Evolutionary conservation across 2,329 filamentous ascomycete genomes (phyloP).

Genomic region (Curvularia sp.): DNA sequence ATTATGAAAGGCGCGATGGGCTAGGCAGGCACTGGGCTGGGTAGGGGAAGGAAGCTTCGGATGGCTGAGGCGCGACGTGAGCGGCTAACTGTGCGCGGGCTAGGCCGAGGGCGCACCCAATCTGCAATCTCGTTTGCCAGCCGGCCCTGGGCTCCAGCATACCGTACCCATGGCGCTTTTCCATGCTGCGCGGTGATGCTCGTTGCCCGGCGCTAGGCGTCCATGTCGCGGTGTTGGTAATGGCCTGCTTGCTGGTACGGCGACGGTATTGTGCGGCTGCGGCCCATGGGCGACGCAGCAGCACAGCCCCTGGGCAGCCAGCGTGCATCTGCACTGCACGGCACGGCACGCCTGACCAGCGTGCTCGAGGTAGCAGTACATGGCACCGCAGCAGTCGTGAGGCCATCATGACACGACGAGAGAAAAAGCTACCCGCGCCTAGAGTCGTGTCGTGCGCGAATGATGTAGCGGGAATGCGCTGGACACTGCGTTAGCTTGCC

Average conservation of each 20-base stretch:
- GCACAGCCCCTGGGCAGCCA: slow-evolving; percentile 2
- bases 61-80: slow-evolving; percentile 38
- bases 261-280: background rate
- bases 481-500: slow-evolving; percentile 19
- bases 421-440: slow-evolving; percentile 8
- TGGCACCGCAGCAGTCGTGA: background rate
- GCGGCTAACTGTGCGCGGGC: slow-evolving; percentile 24
- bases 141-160: slow-evolving; percentile 8
- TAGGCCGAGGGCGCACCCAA: slow-evolving; percentile 20
- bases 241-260: background rate
- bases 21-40: slow-evolving; percentile 9
- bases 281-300: background rate
- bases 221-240: too few relatives aligned
- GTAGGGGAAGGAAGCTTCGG: slow-evolving; percentile 33
- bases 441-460: background rate
- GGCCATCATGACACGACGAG: slow-evolving; percentile 7
- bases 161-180: slow-evolving; percentile 5
- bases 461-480: slow-evolving; percentile 25
- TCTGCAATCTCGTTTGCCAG: slow-evolving; percentile 34
- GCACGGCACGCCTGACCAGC: slow-evolving; percentile 10
- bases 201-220: too few relatives aligned
- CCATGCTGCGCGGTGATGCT: background rate
- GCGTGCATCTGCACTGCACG: background rate
- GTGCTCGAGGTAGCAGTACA: background rate
- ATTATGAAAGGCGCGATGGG: slow-evolving; percentile 37